phyloP scores from a whole-genome alignment of 768 basidiomycete species.

The Leucosporidium creatinivorum region DNA sequence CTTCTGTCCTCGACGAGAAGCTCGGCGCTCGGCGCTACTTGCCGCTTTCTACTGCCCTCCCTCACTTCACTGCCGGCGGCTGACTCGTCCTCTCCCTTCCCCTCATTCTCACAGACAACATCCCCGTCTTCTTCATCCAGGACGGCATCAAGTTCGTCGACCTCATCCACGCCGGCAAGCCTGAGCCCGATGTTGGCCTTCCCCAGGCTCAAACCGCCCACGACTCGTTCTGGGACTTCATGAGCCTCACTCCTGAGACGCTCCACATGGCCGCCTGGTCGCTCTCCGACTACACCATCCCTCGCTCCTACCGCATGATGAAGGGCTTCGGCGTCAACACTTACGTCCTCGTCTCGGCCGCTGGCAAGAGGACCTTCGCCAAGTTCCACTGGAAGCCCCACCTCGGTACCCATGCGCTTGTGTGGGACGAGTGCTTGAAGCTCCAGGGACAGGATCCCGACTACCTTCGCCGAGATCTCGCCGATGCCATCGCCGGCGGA shows the following conservation, averaged over 20 bases:
- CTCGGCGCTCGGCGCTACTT: conserved; percentile 7
- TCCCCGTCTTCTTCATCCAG: conserved; percentile 44
- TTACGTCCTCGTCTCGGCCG: conserved; percentile 53
- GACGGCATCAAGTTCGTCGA: conserved; percentile 60
- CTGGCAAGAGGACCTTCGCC: conserved; percentile 62
- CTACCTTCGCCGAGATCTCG: conserved; percentile 78
- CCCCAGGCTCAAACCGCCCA: conserved; percentile 38
- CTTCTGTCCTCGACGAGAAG: too few species aligned
- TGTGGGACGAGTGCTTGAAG: conserved; percentile 88
- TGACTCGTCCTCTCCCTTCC: conserved; percentile 32
- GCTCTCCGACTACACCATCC: conserved; percentile 78
- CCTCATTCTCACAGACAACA: conserved; percentile 25
- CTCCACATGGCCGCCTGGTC: not conserved
- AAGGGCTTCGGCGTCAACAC: conserved; percentile 74
- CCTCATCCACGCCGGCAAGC: conserved; percentile 63
- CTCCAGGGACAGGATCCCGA: conserved; percentile 71
- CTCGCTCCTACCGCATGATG: conserved; percentile 80
- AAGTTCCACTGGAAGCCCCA: conserved; percentile 65
- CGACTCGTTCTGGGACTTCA: not conserved
- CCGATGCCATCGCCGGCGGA: conserved; percentile 72
- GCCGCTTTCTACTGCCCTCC: too few species aligned
- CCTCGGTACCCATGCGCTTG: conserved; percentile 69
- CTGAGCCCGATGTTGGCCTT: conserved; percentile 10
- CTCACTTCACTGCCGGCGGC: not conserved
- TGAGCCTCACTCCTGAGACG: not conserved